Evolutionary conservation across 352 stramenopile species (phyloP).

Genomic region (Phytophthora sansomeana): DNA sequence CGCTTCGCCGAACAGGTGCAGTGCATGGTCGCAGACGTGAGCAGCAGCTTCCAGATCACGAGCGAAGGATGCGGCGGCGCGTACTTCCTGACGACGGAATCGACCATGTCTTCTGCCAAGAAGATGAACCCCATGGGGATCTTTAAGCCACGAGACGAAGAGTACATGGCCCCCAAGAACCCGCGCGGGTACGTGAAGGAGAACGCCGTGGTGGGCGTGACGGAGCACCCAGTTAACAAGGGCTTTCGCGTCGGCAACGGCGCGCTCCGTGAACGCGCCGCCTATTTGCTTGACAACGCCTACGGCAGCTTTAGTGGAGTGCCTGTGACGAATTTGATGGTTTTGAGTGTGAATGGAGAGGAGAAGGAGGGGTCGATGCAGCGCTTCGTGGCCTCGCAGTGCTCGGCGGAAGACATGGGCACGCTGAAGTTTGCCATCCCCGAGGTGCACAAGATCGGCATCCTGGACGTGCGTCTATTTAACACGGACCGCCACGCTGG

Average conservation of each 20-base stretch:
- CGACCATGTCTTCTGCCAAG: constrained; percentile 11
- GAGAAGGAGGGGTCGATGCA: constrained; percentile 90
- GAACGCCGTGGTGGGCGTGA: constrained; percentile 78
- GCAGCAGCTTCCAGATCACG: constrained; percentile 66
- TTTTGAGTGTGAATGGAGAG: constrained; percentile 63
- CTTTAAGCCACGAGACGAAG: constrained; percentile 99
- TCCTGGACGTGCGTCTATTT: constrained; percentile 89
- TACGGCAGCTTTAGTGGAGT: constrained; percentile 88
- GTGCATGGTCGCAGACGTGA: constrained; percentile 37
- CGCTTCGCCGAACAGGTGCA: constrained; percentile 57
- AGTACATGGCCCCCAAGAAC: constrained; percentile 99
- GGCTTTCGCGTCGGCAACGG: constrained; percentile 90
- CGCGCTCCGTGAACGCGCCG: constrained; percentile 82
- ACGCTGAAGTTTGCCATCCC: constrained; percentile 86
- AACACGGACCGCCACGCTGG: constrained; percentile 90
- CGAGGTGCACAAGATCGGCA: constrained; percentile 91
- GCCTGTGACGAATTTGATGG: constrained; percentile 82
- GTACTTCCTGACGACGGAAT: constrained; percentile 58
- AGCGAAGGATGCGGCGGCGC: constrained; percentile 83
- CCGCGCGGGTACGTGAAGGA: constrained; percentile 94
- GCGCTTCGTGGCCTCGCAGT: constrained; percentile 80
- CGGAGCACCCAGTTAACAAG: constrained; percentile 84
- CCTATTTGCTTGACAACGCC: constrained; percentile 80
- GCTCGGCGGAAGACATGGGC: constrained; percentile 89
- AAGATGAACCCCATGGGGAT: constrained; percentile 68